Evolutionary conservation across 768 basidiomycete genomes (phyloP), one percentile per base, ranked within the genome.

Genomic region (Phanerochaete sordida): DNA sequence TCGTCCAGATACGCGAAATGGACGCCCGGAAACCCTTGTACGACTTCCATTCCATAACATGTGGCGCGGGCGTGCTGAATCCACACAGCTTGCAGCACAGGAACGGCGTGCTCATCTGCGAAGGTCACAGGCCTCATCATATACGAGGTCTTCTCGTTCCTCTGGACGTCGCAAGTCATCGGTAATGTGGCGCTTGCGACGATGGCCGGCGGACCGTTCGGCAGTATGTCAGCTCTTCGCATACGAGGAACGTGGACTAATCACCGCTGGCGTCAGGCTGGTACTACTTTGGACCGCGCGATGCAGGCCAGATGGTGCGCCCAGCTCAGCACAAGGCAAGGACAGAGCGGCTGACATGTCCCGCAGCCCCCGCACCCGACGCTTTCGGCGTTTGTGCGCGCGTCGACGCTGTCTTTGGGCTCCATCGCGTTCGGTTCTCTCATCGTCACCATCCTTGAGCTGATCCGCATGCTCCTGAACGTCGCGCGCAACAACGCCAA

Each of bases 351-450:
- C 28, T 56, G 35, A 37, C 3, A 19, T 31, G 33, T n/a, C 11
- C 45, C 5, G 24, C 30, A 89, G 83, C 90, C 90, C 35, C 84
- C 81, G 61, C 81, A 89, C 68, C 87, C 90, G 0, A 90, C 89
- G 8, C 67, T 85, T 1, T 79, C 85, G 46, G 79, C 90, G 0
- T 88, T 94, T 64, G 80, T 81, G 23, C 83, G 91, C 28, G 88
- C 90, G 24, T 88, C 87, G 3, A 91, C 90, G 0, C 72, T 87
- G 27, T 93, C 91, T 0, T 79, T 95, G 31, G 93, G 91, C 8
- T 91, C 89, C 1, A 90, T 93, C 63, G 90, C 91, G 0, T 93
- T 95, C 68, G 91, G 91, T 15, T 89, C 86, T 15, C 75, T 94
- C 65, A 88, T 93, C 58, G 91, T 94, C 28, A 91, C 93, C 0